Percentiles rank a stretch among this genome's conserved stretches.
Evolutionary conservation across 345 rosid species (phyloP).

Genomic region (Brassica juncea): DNA sequence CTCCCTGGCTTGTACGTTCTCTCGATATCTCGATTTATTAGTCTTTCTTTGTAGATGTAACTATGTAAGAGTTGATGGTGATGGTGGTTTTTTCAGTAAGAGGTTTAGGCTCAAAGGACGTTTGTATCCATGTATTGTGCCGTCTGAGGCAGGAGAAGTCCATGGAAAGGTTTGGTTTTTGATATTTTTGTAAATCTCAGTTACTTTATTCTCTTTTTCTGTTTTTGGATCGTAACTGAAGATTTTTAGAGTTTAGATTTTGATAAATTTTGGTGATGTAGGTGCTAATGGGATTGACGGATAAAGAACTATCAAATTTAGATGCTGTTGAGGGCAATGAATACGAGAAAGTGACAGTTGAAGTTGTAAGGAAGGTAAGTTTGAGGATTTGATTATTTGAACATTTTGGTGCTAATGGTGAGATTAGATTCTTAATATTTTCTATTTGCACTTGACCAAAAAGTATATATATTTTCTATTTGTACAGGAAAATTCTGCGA

Average conservation of each 20-base stretch:
- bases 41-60: neutral
- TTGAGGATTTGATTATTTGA: neutral
- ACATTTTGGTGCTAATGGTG: neutral
- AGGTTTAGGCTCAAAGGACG: constrained; percentile 83
- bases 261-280: constrained; percentile 23
- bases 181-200: neutral
- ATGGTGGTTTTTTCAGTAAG: constrained; percentile 43
- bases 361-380: constrained; percentile 52
- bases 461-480: neutral
- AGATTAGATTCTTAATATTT: neutral
- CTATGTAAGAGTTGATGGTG: neutral
- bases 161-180: constrained; percentile 53
- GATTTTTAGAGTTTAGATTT: neutral
- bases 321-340: constrained; percentile 77
- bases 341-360: constrained; percentile 58
- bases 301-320: constrained; percentile 54
- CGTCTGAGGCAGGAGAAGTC: constrained; percentile 51
- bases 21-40: neutral
- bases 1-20: constrained; percentile 61
- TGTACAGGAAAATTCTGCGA: constrained; percentile 55
- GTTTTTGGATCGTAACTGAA: neutral
- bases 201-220: neutral
- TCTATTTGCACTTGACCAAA: neutral
- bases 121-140: constrained; percentile 87
- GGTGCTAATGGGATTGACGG: constrained; percentile 66